phyloP scores from a whole-genome alignment of 352 stramenopile genomes.

The Thalassiosira exigua region DNA sequence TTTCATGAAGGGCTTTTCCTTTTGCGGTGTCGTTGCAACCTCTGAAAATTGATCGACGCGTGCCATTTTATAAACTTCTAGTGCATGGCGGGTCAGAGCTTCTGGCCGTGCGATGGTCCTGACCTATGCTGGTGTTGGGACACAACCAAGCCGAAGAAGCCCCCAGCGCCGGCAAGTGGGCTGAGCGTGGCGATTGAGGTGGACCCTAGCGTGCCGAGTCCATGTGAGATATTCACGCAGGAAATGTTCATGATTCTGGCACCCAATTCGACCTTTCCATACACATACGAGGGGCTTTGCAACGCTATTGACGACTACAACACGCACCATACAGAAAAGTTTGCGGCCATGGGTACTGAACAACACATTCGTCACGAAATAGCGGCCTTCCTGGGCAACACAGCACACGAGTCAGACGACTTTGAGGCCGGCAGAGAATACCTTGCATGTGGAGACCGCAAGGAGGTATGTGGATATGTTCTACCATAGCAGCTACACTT shows the following conservation, averaged over 20 bases:
- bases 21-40: too few relatives aligned
- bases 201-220: neutral
- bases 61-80: too few relatives aligned
- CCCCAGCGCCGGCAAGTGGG: conserved; percentile 33
- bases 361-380: conserved; percentile 31
- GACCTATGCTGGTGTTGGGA: conserved; percentile 54
- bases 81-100: conserved; percentile 34
- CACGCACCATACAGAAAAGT: conserved; percentile 47
- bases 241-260: conserved; percentile 30
- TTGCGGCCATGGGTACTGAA: conserved; percentile 50
- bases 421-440: conserved; percentile 54
- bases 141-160: conserved; percentile 46
- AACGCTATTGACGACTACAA: conserved; percentile 45
- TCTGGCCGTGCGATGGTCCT: conserved; percentile 41
- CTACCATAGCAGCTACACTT: conserved; percentile 44
- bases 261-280: conserved; percentile 49
- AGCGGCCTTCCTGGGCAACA: conserved; percentile 51
- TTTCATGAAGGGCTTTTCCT: too few relatives aligned
- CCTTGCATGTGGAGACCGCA: conserved; percentile 32
- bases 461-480: conserved; percentile 37
- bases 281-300: conserved; percentile 53
- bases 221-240: conserved; percentile 39
- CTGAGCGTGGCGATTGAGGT: conserved; percentile 6
- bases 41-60: too few relatives aligned
- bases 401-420: conserved; percentile 53